Base-by-base conservation (phyloP, 2,329 filamentous ascomycete species). In the Graphiopsis chlorocephala region DNA sequence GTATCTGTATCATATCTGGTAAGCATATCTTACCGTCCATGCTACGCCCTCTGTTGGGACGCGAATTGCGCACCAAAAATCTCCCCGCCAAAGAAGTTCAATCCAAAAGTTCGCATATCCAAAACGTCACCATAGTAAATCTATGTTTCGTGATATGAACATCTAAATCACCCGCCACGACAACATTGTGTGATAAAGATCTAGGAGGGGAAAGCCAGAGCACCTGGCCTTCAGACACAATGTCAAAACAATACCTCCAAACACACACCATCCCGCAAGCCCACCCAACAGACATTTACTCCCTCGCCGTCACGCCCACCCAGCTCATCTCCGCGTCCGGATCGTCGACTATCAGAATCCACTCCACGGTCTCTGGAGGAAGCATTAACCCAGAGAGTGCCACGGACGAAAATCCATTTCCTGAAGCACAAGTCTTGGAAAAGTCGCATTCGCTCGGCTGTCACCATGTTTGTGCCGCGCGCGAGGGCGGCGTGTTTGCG, bases 211-310 rank as follows among this genome's bases (percentile, higher is more conserved):
- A 23, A 38, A 56, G 7, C 10, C 17, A 42, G 7, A 4, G 17
- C 7, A n/a, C 48, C 25, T 20, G 12, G n/a, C 47, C 35, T 23
- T 4, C 42, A 23, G 28, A 28, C 48, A 63, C 2, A 12, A 64
- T 64, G 95, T 99, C 95, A 64, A 98, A 98, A 82, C 95, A 98
- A 89, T 99, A 97, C 78, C 86, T 99, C 68, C 96, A 94, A 73
- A 90, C 90, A 70, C 92, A 97, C 78, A 94, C 93, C 50, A 87
- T 97, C 77, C 91, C 96, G 76, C 86, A 93, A 82, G 73, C 75
- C 50, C 73, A 75, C 61, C 72, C 72, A 10, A 73, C 71, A 31
- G 72, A 77, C 67, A 75, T 77, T 68, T 74, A 73, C 70, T 73
- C 72, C 55, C 76, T 75, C 73, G 76, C 76, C 67, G 71, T 75